Evolutionary conservation across 768 basidiomycete genomes (phyloP), one percentile per base, ranked within the genome.

Genomic region (Rhizopogon salebrosus): DNA sequence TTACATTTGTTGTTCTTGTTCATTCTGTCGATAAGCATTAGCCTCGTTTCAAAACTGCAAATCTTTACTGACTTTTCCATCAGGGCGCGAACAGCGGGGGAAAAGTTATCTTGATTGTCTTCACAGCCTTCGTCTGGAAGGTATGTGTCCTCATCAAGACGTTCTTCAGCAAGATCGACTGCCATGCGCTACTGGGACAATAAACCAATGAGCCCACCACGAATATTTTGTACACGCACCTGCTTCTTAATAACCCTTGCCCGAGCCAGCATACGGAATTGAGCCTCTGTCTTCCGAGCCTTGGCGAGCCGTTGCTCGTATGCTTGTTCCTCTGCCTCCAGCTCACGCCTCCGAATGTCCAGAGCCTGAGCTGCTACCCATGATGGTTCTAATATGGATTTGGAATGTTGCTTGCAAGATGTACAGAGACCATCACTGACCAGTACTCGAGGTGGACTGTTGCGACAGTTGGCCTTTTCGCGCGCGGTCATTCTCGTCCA

Each of bases 291-390:
- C 63, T 80, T 82, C 55, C 85, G 71, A 14, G 87, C 89, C 38
- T 73, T 64, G 3, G 70, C 70, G 3, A 92, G 72, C 46, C 78
- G 75, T 51, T 79, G 76, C 54, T 84, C 82, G 54, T 85, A 83
- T 45, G 83, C 87, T 31, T 65, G 62, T 41, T 90, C 87, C 39
- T 83, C 80, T 0, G 74, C 76, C 57, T 91, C 90, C 41, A 92
- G 71, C 52, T 86, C 84, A 9, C 80, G 72, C 49, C 78, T 72
- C n/a, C 77, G 72, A 22, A 85, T 78, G 51, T 82, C 83, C 46
- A 83, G 64, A 13, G 88, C 83, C 59, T 92, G 89, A 22, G 83
- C 75, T 13, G 83, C 62, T 0, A 95, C 86, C 92, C 92, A 95
- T 46, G 83, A 80, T 6, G 83, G 85, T 27, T 70, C 87, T 84